phyloP scores from a whole-genome alignment of 2,329 filamentous ascomycete genomes.

The Cercospora sojina region DNA sequence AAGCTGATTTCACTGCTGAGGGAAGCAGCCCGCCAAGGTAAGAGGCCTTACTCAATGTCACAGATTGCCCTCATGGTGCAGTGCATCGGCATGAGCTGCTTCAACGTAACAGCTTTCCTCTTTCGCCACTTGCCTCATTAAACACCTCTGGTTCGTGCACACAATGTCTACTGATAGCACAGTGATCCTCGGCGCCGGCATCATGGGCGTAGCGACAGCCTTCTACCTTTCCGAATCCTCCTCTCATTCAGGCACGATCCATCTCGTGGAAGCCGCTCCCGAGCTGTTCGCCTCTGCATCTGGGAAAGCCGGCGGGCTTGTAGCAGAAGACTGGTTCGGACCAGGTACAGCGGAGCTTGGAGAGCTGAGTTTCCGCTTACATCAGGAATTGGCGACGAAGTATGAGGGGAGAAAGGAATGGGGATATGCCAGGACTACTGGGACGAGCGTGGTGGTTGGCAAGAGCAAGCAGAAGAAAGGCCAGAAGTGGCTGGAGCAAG shows the following conservation, averaged over 20 bases:
- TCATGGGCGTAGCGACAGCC: slow-evolving; percentile 69
- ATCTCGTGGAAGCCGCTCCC: slow-evolving; percentile 58
- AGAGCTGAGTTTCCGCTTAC: slow-evolving; percentile 67
- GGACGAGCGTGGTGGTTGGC: slow-evolving; percentile 54
- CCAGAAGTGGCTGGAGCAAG: slow-evolving; percentile 64
- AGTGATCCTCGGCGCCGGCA: slow-evolving; percentile 67
- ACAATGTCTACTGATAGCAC: slow-evolving; percentile 40
- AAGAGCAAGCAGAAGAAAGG: slow-evolving; percentile 27
- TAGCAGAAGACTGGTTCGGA: slow-evolving; percentile 64
- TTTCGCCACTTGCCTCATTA: neutral
- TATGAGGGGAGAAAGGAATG: slow-evolving; percentile 59
- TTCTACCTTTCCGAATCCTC: slow-evolving; percentile 62
- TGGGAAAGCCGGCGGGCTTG: slow-evolving; percentile 70
- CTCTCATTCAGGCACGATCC: slow-evolving; percentile 43
- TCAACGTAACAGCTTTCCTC: neutral
- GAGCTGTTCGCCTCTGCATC: slow-evolving; percentile 71
- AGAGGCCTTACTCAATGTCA: neutral
- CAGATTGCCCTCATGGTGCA: neutral
- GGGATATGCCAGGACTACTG: slow-evolving; percentile 61
- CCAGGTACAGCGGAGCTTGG: slow-evolving; percentile 56
- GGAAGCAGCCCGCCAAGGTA: neutral
- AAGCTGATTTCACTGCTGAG: neutral
- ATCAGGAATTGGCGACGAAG: slow-evolving; percentile 61
- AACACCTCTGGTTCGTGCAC: neutral
- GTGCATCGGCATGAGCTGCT: neutral